Conservation (phyloP, 345 rosid genomes). For the Populus tremula region DNA sequence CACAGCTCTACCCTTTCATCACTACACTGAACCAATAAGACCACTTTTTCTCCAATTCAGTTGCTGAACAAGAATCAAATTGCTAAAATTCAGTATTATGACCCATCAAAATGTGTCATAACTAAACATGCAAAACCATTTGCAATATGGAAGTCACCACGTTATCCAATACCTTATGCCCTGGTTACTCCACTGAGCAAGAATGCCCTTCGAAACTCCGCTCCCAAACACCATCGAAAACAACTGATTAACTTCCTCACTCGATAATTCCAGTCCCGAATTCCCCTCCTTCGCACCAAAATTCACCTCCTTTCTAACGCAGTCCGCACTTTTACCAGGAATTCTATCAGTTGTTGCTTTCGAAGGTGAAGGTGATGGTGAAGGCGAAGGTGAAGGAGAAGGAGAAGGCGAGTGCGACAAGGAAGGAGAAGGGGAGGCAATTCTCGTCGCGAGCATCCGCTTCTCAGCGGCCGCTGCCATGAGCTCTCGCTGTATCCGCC, state of each 20-base stretch:
- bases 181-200: slow-evolving; percentile 95
- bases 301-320: slow-evolving; percentile 26
- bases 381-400: not conserved
- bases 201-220: slow-evolving; percentile 64
- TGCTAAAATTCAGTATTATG: not conserved
- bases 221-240: slow-evolving; percentile 75
- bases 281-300: slow-evolving; percentile 24
- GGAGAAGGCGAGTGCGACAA: slow-evolving; percentile 2
- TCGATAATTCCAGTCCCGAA: slow-evolving; percentile 32
- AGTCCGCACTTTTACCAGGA: slow-evolving; percentile 18
- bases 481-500: slow-evolving; percentile 74
- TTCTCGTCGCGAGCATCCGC: slow-evolving; percentile 50
- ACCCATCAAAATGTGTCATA: not conserved
- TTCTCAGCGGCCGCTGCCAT: slow-evolving; percentile 99
- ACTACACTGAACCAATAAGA: not conserved
- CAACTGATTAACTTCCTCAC: slow-evolving; percentile 58
- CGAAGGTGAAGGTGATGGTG: slow-evolving; percentile 26
- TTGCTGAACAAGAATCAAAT: not conserved
- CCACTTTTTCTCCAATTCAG: not conserved
- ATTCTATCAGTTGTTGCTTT: slow-evolving; percentile 7
- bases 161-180: slow-evolving; percentile 71
- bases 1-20: not conserved
- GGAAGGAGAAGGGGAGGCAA: not conserved
- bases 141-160: not conserved
- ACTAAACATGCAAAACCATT: not conserved